Conservation (phyloP, 805 yeast genomes). For the Yamadazyma takamatsuzukensis region DNA sequence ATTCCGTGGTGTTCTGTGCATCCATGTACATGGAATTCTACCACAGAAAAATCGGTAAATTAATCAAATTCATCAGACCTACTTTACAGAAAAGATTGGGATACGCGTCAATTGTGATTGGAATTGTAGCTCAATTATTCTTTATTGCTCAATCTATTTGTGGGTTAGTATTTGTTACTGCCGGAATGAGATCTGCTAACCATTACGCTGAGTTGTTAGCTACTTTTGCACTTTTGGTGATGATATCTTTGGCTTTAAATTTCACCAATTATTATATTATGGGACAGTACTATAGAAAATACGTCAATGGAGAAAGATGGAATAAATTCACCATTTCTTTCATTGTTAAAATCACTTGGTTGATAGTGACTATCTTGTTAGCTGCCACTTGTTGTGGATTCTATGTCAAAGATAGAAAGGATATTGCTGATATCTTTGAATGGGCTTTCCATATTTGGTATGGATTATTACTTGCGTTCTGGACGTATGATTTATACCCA, state of each 20-base stretch:
- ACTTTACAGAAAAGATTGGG: constrained; percentile 21
- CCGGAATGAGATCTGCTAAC: constrained; percentile 11
- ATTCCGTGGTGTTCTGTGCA: constrained; percentile 18
- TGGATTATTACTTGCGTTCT: constrained; percentile 22
- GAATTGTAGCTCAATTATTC: constrained; percentile 20
- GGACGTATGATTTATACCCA: constrained; percentile 27
- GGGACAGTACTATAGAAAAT: constrained; percentile 26
- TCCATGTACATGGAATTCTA: constrained; percentile 24
- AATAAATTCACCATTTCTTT: constrained; percentile 26
- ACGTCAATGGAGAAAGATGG: constrained; percentile 26
- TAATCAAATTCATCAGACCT: constrained; percentile 24
- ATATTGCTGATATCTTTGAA: constrained; percentile 19
- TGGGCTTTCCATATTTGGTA: constrained; percentile 29
- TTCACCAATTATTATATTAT: constrained; percentile 25
- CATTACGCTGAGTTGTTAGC: constrained; percentile 23
- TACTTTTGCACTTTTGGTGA: constrained; percentile 21
- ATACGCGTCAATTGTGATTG: constrained; percentile 18
- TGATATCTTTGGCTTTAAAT: constrained; percentile 22
- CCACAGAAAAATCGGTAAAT: constrained; percentile 26
- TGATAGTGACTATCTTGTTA: constrained; percentile 17
- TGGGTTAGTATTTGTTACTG: constrained; percentile 16
- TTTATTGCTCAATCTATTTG: constrained; percentile 18
- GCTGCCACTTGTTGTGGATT: constrained; percentile 19
- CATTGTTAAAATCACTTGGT: constrained; percentile 21
- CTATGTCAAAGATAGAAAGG: constrained; percentile 16